phyloP scores from a whole-genome alignment of 1,284 basidiomycete species.

The Sporisorium sorghi region DNA sequence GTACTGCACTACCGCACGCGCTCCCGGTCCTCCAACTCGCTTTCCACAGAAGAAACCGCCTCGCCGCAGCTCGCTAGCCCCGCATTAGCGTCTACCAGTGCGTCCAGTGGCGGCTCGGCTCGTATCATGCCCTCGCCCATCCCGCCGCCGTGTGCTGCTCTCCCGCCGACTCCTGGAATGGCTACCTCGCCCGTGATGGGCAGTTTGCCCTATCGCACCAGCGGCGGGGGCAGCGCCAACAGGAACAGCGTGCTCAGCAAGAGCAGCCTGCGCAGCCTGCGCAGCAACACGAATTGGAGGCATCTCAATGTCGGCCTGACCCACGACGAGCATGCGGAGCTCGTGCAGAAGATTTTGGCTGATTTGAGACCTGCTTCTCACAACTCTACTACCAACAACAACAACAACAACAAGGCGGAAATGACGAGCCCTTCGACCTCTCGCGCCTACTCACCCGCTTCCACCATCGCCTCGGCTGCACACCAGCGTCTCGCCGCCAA shows the following conservation, averaged over 20 bases:
- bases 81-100: neutral
- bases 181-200: neutral
- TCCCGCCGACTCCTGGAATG: constrained; percentile 26
- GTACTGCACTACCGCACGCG: constrained; percentile 23
- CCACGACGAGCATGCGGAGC: constrained; percentile 13
- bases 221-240: neutral
- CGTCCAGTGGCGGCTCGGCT: constrained; percentile 7
- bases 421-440: constrained; percentile 7
- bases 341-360: constrained; percentile 25
- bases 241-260: constrained; percentile 8
- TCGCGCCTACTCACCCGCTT: neutral
- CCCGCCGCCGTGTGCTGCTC: constrained; percentile 32
- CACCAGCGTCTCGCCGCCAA: neutral
- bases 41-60: constrained; percentile 5
- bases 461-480: neutral
- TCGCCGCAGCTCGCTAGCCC: neutral
- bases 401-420: too few species aligned
- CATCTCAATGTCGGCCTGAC: constrained; percentile 22
- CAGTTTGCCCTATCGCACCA: neutral
- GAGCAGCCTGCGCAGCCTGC: constrained; percentile 9
- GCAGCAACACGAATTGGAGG: constrained; percentile 12
- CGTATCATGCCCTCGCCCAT: constrained; percentile 31
- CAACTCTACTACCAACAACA: neutral
- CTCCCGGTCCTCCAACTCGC: constrained; percentile 14
- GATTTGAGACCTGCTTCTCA: constrained; percentile 23